Conservation (phyloP, 331 rosid species). For the Cydonia oblonga region DNA sequence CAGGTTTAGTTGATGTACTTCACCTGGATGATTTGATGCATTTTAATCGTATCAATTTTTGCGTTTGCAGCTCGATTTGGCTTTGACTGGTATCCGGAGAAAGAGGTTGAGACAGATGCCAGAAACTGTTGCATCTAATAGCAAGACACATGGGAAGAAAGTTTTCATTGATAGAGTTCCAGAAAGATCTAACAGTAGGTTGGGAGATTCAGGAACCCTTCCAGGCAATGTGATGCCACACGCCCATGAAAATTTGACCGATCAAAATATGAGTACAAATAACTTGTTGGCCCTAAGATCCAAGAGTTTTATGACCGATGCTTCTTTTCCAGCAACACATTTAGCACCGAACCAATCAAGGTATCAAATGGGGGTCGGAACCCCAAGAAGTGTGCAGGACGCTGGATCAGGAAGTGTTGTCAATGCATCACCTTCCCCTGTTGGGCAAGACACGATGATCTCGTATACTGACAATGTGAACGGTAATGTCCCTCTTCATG, state of each 20-base stretch:
- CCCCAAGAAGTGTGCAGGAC: constrained; percentile 61
- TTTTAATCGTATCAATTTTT: constrained; percentile 20
- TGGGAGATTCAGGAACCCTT: constrained; percentile 53
- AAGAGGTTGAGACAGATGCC: constrained; percentile 68
- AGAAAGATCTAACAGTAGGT: constrained; percentile 44
- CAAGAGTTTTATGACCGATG: constrained; percentile 48
- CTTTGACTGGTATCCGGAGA: constrained; percentile 38
- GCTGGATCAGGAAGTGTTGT: constrained; percentile 43
- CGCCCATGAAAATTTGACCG: constrained; percentile 42
- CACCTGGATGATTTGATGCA: constrained; percentile 17
- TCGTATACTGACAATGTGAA: constrained; percentile 52
- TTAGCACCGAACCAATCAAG: constrained; percentile 45
- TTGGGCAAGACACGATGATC: constrained; percentile 54
- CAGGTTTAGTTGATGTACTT: constrained; percentile 4
- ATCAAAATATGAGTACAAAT: constrained; percentile 41
- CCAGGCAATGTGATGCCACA: constrained; percentile 44
- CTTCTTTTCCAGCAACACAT: constrained; percentile 49
- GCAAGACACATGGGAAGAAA: constrained; percentile 66
- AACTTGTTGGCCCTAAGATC: constrained; percentile 41
- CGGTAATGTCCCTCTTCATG: constrained; percentile 39
- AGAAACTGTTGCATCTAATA: constrained; percentile 57
- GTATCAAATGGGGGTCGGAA: constrained; percentile 56
- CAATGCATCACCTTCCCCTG: constrained; percentile 44
- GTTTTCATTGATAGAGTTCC: constrained; percentile 69
- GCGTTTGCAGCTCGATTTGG: constrained; percentile 59